Percentiles rank a stretch among this genome's conserved stretches.
Conservation (phyloP, 352 stramenopile genomes). For the Phytophthora chlamydospora region DNA sequence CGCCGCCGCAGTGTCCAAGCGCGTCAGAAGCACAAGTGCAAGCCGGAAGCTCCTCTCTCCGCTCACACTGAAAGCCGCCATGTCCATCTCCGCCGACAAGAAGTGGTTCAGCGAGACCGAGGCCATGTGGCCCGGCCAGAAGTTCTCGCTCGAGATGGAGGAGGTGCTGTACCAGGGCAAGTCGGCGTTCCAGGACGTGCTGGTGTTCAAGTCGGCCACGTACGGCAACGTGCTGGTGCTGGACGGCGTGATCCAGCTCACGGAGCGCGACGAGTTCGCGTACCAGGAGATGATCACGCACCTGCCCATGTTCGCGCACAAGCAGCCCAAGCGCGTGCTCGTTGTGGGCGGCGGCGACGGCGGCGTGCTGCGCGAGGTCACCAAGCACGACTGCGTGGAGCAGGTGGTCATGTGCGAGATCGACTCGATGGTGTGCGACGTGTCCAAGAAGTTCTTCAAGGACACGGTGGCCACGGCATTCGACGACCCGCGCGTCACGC, state of each 20-base stretch:
- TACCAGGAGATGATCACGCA: slow-evolving; percentile 99
- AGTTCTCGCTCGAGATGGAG: slow-evolving; percentile 94
- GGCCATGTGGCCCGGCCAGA: slow-evolving; percentile 94
- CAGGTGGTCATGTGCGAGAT: slow-evolving; percentile 99
- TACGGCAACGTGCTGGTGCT: slow-evolving; percentile 99
- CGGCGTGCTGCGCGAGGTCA: slow-evolving; percentile 97
- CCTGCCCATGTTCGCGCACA: slow-evolving; percentile 96
- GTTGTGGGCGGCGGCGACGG: slow-evolving; percentile 99
- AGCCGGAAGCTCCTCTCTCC: slow-evolving; percentile 9
- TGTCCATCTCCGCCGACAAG: slow-evolving; percentile 41
- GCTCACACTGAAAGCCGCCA: slow-evolving; percentile 16
- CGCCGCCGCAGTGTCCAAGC: slow-evolving; percentile 10
- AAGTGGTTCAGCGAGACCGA: slow-evolving; percentile 97
- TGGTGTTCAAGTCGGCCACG: slow-evolving; percentile 98
- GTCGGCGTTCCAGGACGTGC: slow-evolving; percentile 97
- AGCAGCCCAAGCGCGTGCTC: slow-evolving; percentile 94
- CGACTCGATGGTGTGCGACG: slow-evolving; percentile 97
- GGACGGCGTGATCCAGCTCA: slow-evolving; percentile 99
- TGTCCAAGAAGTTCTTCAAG: slow-evolving; percentile 94
- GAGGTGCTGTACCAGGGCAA: slow-evolving; percentile 95
- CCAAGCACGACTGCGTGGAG: slow-evolving; percentile 93
- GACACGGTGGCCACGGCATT: slow-evolving; percentile 93
- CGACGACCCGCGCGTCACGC: slow-evolving; percentile 94
- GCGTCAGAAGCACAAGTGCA: neutral
- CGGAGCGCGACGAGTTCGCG: slow-evolving; percentile 97